Base-by-base conservation (phyloP, 441 rosid genomes). In the Mallotus repandus region DNA sequence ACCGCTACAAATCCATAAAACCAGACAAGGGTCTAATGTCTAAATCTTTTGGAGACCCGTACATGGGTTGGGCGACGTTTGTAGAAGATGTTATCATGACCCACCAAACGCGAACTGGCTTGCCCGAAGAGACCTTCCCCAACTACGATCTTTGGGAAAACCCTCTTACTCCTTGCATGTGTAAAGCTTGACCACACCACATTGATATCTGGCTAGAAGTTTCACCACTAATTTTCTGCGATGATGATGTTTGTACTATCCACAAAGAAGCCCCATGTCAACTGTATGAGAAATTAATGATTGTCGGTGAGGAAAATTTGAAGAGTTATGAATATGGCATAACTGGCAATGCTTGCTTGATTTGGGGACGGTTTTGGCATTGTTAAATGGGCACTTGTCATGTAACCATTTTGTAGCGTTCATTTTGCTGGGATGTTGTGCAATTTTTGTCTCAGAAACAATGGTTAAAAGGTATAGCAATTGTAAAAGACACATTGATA, bases 11-110 rank as follows among this genome's bases (percentile, higher is more conserved):
- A 80, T 96, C 99, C 59, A 93, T 96, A 78, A 96, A 96, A 84
- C 99, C 98, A 3, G 99, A 96, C 82, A 96, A 93, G 84, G 99
- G 99, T 22, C 88, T 96, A 1, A 91, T 96, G 99, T 96, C 99
- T 12, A 96, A 93, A 85, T 96, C 98, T 43, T 91, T 96, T 61
- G 99, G 99, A 14, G 99, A 96, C 79, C 98, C 99, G 5, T 91
- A 96, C 82, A 90, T 91, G 93, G 97, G 98, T 5, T 93, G 99
- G 99, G 98, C 96, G 1, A 86, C 91, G 22, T 96, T 96, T 70
- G 98, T 96, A 5, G 98, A 96, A 82, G 98, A 96, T 70, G 98
- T 93, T 45, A 84, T 91, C 45, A 83, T 96, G 61, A 96, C 96
- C 66, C 99, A 96, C 85, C 98, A 93, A 79, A 93, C 98, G 2